A percentile compares a stretch with the other conserved stretches of the same genome.
Conservation (phyloP, 331 rosid genomes). For the Quercus phellos region DNA sequence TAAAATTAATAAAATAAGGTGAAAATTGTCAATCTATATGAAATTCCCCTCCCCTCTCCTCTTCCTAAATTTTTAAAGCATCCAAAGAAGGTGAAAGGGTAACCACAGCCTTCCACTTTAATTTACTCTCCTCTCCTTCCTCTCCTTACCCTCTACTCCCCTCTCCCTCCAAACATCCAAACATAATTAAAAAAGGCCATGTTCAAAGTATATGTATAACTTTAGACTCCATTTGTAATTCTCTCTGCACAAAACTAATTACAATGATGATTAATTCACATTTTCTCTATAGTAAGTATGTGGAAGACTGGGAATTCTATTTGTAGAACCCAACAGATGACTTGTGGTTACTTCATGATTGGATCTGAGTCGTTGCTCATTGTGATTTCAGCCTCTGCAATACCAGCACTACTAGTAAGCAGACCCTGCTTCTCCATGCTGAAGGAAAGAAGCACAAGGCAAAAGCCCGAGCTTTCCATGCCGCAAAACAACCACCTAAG, state of each 20-base stretch:
- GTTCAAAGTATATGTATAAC: neutral
- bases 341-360: neutral
- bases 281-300: neutral
- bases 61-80: no score
- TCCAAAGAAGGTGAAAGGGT: no score
- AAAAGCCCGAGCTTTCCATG: slow-evolving; percentile 72
- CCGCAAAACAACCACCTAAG: slow-evolving; percentile 46
- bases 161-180: no score
- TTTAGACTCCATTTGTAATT: neutral
- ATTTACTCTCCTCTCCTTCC: no score
- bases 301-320: neutral
- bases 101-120: no score
- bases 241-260: neutral
- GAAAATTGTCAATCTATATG: no score
- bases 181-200: neutral
- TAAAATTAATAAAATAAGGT: no score
- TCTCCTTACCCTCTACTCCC: no score
- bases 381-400: slow-evolving; percentile 47
- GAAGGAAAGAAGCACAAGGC: slow-evolving; percentile 97
- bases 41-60: no score
- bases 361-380: neutral
- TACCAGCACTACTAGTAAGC: slow-evolving; percentile 50
- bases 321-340: neutral
- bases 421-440: slow-evolving; percentile 79
- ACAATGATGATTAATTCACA: neutral